Evolutionary conservation across 2,329 filamentous ascomycete species (phyloP).

Genomic region (Zasmidium angulare): DNA sequence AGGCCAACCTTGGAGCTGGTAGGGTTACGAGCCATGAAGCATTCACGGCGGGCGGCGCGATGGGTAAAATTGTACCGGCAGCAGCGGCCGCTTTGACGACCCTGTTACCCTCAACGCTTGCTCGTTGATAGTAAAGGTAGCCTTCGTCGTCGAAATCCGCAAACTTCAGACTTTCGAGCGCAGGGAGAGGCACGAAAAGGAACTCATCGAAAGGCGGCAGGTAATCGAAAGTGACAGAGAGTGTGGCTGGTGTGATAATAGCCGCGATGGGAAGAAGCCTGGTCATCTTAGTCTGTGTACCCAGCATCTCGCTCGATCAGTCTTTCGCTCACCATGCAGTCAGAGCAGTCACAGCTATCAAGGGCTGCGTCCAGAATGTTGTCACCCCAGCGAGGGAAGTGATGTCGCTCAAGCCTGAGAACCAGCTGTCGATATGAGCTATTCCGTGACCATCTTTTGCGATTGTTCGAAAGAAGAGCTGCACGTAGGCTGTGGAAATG

Average conservation of each 20-base stretch:
- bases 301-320: neutral
- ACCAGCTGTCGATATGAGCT: constrained; percentile 13
- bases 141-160: neutral
- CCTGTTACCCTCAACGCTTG: constrained; percentile 1
- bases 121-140: neutral
- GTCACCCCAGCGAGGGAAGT: constrained; percentile 3
- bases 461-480: constrained; percentile 15
- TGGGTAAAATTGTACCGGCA: constrained; percentile 8
- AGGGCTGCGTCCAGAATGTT: constrained; percentile 10
- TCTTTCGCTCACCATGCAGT: constrained; percentile 9
- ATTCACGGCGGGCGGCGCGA: constrained; percentile 4
- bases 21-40: constrained; percentile 7
- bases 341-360: constrained; percentile 9
- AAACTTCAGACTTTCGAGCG: constrained; percentile 10
- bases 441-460: constrained; percentile 1
- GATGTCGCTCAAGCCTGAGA: constrained; percentile 11
- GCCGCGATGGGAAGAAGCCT: constrained; percentile 14
- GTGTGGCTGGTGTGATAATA: constrained; percentile 9
- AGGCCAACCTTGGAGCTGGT: constrained; percentile 2
- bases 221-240: constrained; percentile 13
- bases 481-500: constrained; percentile 17
- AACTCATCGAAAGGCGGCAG: constrained; percentile 3
- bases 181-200: constrained; percentile 7
- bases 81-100: neutral
- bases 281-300: neutral